Evolutionary conservation across 257 asterid genomes (phyloP).

Genomic region (Solanum corneliomulleri): DNA sequence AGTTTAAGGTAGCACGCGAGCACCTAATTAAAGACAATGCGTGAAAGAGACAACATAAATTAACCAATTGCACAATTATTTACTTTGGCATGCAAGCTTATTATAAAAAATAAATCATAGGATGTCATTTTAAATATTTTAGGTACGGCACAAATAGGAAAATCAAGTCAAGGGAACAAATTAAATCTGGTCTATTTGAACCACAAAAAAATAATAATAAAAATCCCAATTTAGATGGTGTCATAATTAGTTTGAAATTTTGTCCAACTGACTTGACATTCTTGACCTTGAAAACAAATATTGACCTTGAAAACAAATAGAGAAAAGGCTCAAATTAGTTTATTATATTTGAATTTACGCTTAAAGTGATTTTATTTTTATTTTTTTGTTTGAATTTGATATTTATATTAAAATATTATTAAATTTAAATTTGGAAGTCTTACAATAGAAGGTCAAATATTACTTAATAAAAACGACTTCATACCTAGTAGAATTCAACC

Average conservation of each 20-base stretch:
- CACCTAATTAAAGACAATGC: background rate
- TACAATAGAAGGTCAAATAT: rapidly evolving
- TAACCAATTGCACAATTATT: background rate
- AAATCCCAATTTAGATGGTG: background rate
- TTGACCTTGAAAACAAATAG: background rate
- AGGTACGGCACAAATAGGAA: background rate
- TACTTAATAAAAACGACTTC: too few species aligned
- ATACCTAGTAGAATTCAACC: too few species aligned
- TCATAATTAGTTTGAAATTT: background rate
- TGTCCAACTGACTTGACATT: background rate
- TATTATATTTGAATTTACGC: background rate
- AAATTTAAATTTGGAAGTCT: too few species aligned
- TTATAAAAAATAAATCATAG: background rate
- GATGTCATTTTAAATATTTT: background rate
- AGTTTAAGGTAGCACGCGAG: background rate
- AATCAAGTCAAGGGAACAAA: background rate
- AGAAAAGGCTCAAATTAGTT: background rate
- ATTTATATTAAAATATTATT: too few species aligned
- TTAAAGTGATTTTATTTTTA: background rate
- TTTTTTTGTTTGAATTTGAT: rapidly evolving
- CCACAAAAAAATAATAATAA: background rate
- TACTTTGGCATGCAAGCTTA: background rate
- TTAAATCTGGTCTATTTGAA: background rate
- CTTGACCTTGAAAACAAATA: background rate
- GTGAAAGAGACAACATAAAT: background rate